phyloP scores from a whole-genome alignment of 164 flowering plant species.

The Buxus sempervirens region DNA sequence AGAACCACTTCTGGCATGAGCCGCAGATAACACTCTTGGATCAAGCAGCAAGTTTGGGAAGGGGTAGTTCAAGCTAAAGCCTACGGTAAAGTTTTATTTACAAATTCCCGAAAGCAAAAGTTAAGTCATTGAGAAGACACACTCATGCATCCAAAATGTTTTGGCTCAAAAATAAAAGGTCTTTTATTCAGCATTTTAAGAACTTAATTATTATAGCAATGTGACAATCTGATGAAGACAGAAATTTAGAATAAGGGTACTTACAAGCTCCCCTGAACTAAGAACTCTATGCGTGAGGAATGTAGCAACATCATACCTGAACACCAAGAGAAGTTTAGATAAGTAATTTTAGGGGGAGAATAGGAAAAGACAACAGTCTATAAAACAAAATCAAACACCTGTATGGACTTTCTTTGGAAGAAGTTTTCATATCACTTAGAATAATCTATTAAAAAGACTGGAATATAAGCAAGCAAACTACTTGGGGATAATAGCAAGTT shows the following conservation, averaged over 20 bases:
- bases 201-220: not conserved
- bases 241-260: constrained; percentile 17
- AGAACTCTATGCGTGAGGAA: constrained; percentile 63
- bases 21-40: not conserved
- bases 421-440: not conserved
- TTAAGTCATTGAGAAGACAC: too few species aligned
- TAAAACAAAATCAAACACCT: not conserved
- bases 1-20: not conserved
- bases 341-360: not conserved
- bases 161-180: not conserved
- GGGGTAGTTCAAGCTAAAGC: not conserved
- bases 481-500: not conserved
- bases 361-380: too few species aligned
- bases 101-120: too few species aligned
- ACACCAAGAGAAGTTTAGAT: constrained; percentile 10
- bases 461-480: not conserved
- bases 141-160: not conserved
- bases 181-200: not conserved
- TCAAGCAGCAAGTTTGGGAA: not conserved
- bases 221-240: too few species aligned
- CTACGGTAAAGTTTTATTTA: too few species aligned
- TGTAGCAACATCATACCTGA: constrained; percentile 84
- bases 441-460: not conserved
- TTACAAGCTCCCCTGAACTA: constrained; percentile 77
- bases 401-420: not conserved